Conservation (phyloP, 352 stramenopile species). For the Phytophthora megakarya region DNA sequence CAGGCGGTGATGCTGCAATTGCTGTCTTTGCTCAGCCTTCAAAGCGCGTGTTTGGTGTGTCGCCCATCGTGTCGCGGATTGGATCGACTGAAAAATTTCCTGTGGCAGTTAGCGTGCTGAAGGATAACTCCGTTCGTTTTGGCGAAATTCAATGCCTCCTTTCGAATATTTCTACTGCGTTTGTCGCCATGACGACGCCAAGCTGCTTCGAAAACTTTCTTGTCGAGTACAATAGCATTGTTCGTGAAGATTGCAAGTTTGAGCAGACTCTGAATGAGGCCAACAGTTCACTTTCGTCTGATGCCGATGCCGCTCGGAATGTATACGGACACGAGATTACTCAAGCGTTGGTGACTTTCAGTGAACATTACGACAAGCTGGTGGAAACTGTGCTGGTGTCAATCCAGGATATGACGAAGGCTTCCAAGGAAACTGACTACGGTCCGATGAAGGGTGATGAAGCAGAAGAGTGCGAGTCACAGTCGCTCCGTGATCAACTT, state of each 20-base stretch:
- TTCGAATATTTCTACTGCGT: slow-evolving; percentile 29
- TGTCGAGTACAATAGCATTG: slow-evolving; percentile 29
- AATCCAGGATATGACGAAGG: slow-evolving; percentile 81
- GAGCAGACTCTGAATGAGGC: slow-evolving; percentile 33
- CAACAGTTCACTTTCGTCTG: neutral
- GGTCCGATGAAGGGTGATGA: slow-evolving; percentile 3
- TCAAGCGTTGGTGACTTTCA: slow-evolving; percentile 48
- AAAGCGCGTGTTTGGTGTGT: slow-evolving; percentile 72
- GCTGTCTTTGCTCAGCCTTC: slow-evolving; percentile 60
- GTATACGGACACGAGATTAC: slow-evolving; percentile 23
- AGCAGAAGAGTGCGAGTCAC: slow-evolving; percentile 29
- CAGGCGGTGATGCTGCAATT: slow-evolving; percentile 47
- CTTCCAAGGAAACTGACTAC: slow-evolving; percentile 32
- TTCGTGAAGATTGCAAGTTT: slow-evolving; percentile 45
- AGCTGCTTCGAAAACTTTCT: slow-evolving; percentile 46
- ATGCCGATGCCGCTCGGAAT: neutral
- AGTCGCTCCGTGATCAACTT: slow-evolving; percentile 58
- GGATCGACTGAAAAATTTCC: slow-evolving; percentile 24
- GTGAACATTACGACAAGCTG: slow-evolving; percentile 64
- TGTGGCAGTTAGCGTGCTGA: slow-evolving; percentile 34
- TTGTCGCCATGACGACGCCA: slow-evolving; percentile 33
- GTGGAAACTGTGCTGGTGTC: slow-evolving; percentile 78
- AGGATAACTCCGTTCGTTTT: slow-evolving; percentile 43
- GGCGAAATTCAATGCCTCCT: slow-evolving; percentile 40
- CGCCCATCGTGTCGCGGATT: slow-evolving; percentile 39